Evolutionary conservation across 495 filamentous ascomycete species (phyloP), one percentile per base, ranked within the genome.

Genomic region (Hypomontagnella monticulosa): DNA sequence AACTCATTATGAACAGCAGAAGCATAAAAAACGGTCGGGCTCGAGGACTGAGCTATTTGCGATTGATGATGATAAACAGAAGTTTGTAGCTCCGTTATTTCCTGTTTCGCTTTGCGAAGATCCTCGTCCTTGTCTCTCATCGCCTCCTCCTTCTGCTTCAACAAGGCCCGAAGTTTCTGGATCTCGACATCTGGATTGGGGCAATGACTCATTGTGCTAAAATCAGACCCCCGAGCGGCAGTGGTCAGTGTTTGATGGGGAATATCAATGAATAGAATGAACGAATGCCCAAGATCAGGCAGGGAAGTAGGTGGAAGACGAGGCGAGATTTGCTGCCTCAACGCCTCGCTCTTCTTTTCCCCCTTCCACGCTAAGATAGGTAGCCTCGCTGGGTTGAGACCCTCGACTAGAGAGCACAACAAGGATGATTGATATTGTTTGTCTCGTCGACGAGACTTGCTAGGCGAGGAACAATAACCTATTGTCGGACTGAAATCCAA

Each of bases 11-110:
- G 63, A 40, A 59, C 61, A 67, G 61, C 46, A 46, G 70, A 67
- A 48, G 56, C 42, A 47, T 66, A 61, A 46, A 64, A 43, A 19
- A 63, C 54, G 57, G 16, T 60, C 34, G 53, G 42, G 50, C 37
- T 60, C 53, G 67, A 40, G 23, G 56, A 60, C 18, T 62, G 70
- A 44, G 58, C 62, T 48, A 71, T 65, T 66, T 69, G 69, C 57
- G 69, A 68, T 70, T 80, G 77, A 27, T 27, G 77, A 27, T 27
- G 23, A 44, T 67, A 73, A 59, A 63, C 57, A 44, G 76, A 76
- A 51, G 58, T 71, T 41, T 74, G 73, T 36, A 74, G 58, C 30
- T 71, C 63, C 33, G 63, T 67, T 59, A 75, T 34, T 37, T 77
- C 73, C 50, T 64, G 71, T 34, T 67, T 63, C 57, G 69, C 63